Evolutionary conservation across 257 asterid species (phyloP).

Genomic region (Penstemon eatonii): DNA sequence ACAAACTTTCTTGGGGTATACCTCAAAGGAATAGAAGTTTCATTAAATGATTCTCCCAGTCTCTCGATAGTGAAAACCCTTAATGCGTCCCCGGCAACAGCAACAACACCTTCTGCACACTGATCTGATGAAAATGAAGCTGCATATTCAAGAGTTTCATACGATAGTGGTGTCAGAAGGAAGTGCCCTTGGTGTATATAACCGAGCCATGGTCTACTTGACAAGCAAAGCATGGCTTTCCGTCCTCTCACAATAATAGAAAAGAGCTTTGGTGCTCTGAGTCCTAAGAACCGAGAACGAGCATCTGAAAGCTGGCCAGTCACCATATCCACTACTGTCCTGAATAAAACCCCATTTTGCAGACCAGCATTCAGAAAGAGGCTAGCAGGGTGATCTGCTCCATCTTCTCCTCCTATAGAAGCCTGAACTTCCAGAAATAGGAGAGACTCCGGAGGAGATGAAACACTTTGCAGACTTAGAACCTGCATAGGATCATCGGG

Average conservation of each 20-base stretch:
- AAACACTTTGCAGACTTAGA: conserved; percentile 93
- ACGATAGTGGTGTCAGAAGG: conserved; percentile 91
- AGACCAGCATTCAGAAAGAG: conserved; percentile 92
- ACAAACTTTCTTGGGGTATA: conserved; percentile 97
- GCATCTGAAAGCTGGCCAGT: conserved; percentile 99
- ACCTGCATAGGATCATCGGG: conserved; percentile 98
- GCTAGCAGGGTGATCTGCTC: conserved; percentile 99
- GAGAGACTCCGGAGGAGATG: conserved; percentile 96
- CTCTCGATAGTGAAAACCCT: conserved; percentile 95
- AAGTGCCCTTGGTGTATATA: conserved; percentile 98
- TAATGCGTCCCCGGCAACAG: conserved; percentile 98
- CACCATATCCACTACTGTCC: conserved; percentile 99
- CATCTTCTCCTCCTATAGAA: conserved; percentile 96
- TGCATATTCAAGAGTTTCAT: conserved; percentile 93
- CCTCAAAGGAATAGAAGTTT: conserved; percentile 84
- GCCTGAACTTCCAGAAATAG: conserved; percentile 98
- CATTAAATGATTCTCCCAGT: conserved; percentile 94
- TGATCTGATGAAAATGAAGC: conserved; percentile 98
- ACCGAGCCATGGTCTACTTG: conserved; percentile 99
- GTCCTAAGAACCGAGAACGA: conserved; percentile 95
- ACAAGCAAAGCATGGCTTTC: conserved; percentile 94
- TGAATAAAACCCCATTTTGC: conserved; percentile 88
- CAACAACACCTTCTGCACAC: conserved; percentile 99
- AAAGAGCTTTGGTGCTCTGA: conserved; percentile 90
- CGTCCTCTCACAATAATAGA: conserved; percentile 86